Percentiles rank a stretch among this genome's conserved stretches.
These are phyloP conservation scores for Rhodocollybia butyracea DNA, from an alignment of 768 basidiomycete species.

Conservation along the genomic window DNA sequence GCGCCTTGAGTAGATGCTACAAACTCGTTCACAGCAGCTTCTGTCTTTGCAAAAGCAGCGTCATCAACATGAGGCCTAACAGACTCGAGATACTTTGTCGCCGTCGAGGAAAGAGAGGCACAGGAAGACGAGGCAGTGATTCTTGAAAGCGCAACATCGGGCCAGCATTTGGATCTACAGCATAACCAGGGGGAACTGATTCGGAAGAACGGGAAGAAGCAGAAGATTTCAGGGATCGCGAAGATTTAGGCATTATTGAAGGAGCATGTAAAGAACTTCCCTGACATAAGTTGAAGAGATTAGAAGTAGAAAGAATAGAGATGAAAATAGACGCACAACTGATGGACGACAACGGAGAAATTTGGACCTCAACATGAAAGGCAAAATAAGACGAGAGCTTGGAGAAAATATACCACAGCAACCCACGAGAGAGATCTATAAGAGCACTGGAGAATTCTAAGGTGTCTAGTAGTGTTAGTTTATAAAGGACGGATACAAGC, in stretches of 20 bases:
- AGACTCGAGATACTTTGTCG: conserved; percentile 85
- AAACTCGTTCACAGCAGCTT: conserved; percentile 62
- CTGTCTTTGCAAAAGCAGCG: conserved; percentile 57
- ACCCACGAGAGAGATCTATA: neutral
- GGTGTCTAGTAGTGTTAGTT: neutral
- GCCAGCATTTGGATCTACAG: conserved; percentile 51
- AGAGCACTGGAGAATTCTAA: neutral
- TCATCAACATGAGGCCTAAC: conserved; percentile 74
- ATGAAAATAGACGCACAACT: conserved; percentile 3
- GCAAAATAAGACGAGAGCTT: neutral
- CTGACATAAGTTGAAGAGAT: no score
- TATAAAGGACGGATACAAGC: neutral
- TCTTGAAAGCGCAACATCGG: conserved; percentile 75
- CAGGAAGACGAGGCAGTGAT: conserved; percentile 74
- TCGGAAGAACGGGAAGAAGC: conserved; percentile 19
- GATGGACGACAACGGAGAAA: neutral
- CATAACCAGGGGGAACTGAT: conserved; percentile 41
- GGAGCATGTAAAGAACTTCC: neutral
- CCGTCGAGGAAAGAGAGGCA: conserved; percentile 82
- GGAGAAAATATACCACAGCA: neutral
- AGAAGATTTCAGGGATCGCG: conserved; percentile 6
- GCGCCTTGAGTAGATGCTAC: conserved; percentile 62
- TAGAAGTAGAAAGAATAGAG: neutral
- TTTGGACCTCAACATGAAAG: conserved; percentile 1
- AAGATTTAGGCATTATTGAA: neutral